These are phyloP conservation scores for Zizania palustris DNA, from an alignment of 202 grass and related monocot genomes.

Conservation along the genomic window DNA sequence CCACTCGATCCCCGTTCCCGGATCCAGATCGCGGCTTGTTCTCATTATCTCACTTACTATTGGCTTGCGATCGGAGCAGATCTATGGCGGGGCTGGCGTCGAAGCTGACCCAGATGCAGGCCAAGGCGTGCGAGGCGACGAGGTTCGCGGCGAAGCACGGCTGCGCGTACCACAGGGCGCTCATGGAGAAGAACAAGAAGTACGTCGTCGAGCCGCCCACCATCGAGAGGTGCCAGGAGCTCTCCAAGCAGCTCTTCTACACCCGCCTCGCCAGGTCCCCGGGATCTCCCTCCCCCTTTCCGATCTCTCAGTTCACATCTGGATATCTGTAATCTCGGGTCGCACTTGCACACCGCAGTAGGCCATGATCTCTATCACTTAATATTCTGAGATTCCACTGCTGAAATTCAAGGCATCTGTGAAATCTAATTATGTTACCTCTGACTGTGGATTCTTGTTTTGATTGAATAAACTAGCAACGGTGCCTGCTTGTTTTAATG, in stretches of 20 bases:
- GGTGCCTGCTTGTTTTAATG: background rate
- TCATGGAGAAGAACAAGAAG: conserved; percentile 69
- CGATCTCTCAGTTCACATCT: background rate
- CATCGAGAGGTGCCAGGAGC: conserved; percentile 66
- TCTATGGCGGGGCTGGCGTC: conserved; percentile 58
- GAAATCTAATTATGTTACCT: background rate
- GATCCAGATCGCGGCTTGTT: background rate
- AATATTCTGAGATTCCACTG: background rate
- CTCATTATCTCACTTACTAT: conserved; percentile 9
- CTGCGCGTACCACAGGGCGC: conserved; percentile 52
- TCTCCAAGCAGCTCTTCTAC: conserved; percentile 85
- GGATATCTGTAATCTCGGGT: background rate
- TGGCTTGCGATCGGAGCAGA: conserved; percentile 31
- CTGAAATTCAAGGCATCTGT: background rate
- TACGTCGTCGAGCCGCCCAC: conserved; percentile 55
- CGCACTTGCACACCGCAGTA: background rate
- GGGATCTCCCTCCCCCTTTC: background rate
- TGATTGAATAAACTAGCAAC: background rate
- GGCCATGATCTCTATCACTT: conserved; percentile 22
- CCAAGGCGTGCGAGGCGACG: conserved; percentile 58
- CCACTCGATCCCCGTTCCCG: background rate
- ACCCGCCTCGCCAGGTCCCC: conserved; percentile 71
- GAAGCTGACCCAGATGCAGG: conserved; percentile 57
- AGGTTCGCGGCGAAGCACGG: conserved; percentile 56
- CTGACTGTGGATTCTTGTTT: conserved; percentile 3